Evolutionary conservation across 495 filamentous ascomycete species (phyloP).

Genomic region (Penicillium taxi): DNA sequence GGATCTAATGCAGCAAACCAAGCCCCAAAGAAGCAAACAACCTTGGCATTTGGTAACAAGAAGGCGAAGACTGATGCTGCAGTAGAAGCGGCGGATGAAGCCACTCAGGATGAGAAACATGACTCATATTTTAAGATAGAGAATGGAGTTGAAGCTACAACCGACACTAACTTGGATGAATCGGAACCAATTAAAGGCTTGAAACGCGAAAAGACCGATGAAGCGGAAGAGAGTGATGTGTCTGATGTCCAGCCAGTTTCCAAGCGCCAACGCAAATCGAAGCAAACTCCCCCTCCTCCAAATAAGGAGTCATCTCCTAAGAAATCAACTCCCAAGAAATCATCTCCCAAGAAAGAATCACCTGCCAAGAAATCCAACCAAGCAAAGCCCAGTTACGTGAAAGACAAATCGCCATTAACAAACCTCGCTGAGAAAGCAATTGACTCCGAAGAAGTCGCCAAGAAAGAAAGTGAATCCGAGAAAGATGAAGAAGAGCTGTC

Average conservation of each 20-base stretch:
- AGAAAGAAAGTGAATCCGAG: conserved; percentile 33
- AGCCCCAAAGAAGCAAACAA: conserved; percentile 63
- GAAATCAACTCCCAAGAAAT: conserved; percentile 1
- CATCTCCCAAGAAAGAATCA: conserved; percentile 17
- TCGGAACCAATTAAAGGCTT: conserved; percentile 11
- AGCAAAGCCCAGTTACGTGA: conserved; percentile 7
- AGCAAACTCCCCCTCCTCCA: conserved; percentile 7
- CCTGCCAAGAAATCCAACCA: conserved; percentile 18
- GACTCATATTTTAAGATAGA: conserved; percentile 31
- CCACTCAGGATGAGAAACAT: conserved; percentile 22
- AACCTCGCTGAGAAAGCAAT: conserved; percentile 27
- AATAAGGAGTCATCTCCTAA: neutral
- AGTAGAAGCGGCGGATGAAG: conserved; percentile 8
- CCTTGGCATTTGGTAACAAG: conserved; percentile 52
- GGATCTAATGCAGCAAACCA: conserved; percentile 30
- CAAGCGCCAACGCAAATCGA: conserved; percentile 30
- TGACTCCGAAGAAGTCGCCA: conserved; percentile 27
- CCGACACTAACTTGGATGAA: conserved; percentile 1
- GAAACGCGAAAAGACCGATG: conserved; percentile 33
- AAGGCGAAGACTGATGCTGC: conserved; percentile 20
- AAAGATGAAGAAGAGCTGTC: conserved; percentile 42
- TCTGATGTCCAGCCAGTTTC: conserved; percentile 48
- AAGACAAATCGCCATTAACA: conserved; percentile 16
- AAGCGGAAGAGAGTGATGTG: conserved; percentile 38
- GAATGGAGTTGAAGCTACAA: conserved; percentile 20